Evolutionary conservation across 495 filamentous ascomycete species (phyloP).

Genomic region (Aspergillus saccharolyticus): DNA sequence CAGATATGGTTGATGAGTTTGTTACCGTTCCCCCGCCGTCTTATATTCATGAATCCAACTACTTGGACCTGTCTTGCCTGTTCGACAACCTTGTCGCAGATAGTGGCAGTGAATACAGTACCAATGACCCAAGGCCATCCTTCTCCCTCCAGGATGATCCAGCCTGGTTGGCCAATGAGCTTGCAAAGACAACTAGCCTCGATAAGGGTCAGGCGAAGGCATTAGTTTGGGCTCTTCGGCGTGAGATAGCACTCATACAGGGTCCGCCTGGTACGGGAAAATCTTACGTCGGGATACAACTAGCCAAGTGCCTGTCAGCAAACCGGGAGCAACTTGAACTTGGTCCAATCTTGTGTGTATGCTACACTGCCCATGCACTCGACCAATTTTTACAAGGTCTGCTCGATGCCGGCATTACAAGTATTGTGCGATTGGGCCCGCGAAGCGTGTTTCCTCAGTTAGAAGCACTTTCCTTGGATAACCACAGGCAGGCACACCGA

Average conservation of each 20-base stretch:
- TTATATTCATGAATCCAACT: background rate
- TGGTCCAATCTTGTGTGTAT: conserved; percentile 57
- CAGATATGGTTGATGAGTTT: background rate
- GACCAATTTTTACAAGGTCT: conserved; percentile 61
- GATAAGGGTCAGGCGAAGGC: conserved; percentile 55
- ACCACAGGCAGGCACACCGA: background rate
- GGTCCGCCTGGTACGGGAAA: conserved; percentile 77
- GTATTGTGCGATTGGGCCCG: conserved; percentile 61
- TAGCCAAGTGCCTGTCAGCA: conserved; percentile 53
- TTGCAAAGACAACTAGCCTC: conserved; percentile 33
- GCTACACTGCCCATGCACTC: conserved; percentile 65
- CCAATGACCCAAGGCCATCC: background rate
- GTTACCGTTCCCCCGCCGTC: background rate
- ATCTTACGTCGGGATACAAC: conserved; percentile 30
- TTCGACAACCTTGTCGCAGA: background rate
- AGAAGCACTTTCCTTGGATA: conserved; percentile 14
- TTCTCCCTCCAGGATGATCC: background rate
- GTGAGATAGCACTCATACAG: conserved; percentile 59
- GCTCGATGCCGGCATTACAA: conserved; percentile 42
- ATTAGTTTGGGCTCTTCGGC: conserved; percentile 49
- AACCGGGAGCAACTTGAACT: conserved; percentile 44
- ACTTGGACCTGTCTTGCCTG: conserved; percentile 4
- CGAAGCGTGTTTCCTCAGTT: conserved; percentile 33
- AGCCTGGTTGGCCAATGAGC: background rate
- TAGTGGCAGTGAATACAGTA: background rate